Evolutionary conservation across 2,329 filamentous ascomycete species (phyloP), one percentile per base, ranked within the genome.

Genomic region (Camptophora hylomeconis): DNA sequence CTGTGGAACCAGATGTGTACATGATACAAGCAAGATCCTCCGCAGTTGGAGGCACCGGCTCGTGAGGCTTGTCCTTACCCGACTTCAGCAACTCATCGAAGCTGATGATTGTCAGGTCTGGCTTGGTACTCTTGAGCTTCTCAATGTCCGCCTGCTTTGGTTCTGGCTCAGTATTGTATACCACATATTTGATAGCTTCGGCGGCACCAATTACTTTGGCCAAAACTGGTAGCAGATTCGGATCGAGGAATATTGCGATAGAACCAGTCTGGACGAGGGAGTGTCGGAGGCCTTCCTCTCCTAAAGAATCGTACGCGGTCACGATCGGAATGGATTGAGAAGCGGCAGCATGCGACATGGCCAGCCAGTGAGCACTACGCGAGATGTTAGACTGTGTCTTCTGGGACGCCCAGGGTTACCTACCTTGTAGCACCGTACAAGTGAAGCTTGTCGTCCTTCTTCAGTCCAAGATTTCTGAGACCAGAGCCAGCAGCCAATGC

Each of bases 261-360:
- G 48, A 51, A 15, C 37, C 27, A 10, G 50, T 53, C 33, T 53
- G 50, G 8, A 30, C 21, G 13, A 53, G 40, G 14, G 50, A 53
- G 34, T 53, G 48, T 18, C 38, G 42, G 27, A 53, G 32, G 11
- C 50, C 50, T 17, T 53, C 50, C 31, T 51, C 46, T 17, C 51
- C 51, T 1, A 53, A 37, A 8, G 50, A 51, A 28, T 53, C 51
- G 36, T 53, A 53, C 8, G 49, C 48, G 24, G 87, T 95, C 28
- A 94, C 87, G 42, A 94, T 86, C 35, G 81, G 74, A 52, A 94
- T 73, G 24, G 81, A 86, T 57, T 95, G 87, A 10, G 84, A 86
- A 12, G 75, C 58, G 32, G 71, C 78, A 63, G 67, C 72, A 52
- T 92, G 82, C 25, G 86, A 80, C 46, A 80, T 72, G 31, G 76